Base-by-base conservation (phyloP, 2,329 filamentous ascomycete genomes). In the Karstenula rhodostoma region DNA sequence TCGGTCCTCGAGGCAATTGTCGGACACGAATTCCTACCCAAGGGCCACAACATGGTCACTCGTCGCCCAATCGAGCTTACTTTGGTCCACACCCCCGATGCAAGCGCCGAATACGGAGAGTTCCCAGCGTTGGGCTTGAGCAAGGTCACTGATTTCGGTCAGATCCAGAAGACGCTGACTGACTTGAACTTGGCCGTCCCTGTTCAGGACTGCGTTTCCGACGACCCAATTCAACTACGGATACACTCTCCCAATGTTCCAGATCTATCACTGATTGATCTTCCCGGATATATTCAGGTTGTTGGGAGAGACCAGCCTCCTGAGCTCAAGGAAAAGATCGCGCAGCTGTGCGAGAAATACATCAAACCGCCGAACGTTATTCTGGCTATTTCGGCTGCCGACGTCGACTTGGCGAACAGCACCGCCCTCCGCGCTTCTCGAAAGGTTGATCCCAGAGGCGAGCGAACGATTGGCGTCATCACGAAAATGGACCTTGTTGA, bases 401-500 rank as follows among this genome's bases (percentile, higher is more conserved):
- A 99, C 78, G 95, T 99, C 19, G 95, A 99, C 82, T 80, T 99
- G 59, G 95, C 95, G 23, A 99, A 99, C 77, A 99, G 95, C 1
- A 95, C 95, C 7, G 94, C 95, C 6, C 80, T 99, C 25, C 86
- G 94, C 68, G 93, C 95, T 19, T 97, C 94, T 67, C 87, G 95
- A 64, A 87, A 94, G 68, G 94, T 98, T 29, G 95, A 99, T 72
- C 95, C 95, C 1, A 86, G 95, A 62, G 95, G 95, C 57, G 95
- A 99, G 80, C 87, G 95, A 63, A 99, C 95, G 0, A 99, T 99
- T 73, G 95, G 95, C 47, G 95, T 99, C n/a, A 90, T 99, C 44
- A 99, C 95, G 3, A 99, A 99, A 81, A 97, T 99, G 94, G 95
- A 99, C 72, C 84, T 99, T 23, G 94, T 99, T 8, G 94, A 98